Evolutionary conservation across 2,329 filamentous ascomycete genomes (phyloP).

Genomic region (Aureobasidium lini): DNA sequence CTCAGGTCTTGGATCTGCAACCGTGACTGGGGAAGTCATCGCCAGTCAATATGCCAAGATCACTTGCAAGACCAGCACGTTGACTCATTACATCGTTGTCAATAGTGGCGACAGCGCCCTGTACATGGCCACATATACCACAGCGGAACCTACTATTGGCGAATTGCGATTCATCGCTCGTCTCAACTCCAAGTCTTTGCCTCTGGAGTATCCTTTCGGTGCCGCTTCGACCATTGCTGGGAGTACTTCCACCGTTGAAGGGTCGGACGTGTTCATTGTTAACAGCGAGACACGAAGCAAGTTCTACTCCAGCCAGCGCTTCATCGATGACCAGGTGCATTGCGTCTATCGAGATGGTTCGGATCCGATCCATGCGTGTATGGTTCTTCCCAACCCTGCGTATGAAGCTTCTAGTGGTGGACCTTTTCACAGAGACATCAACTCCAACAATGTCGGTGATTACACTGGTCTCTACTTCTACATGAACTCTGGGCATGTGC

Average conservation of each 20-base stretch:
- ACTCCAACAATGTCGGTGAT: conserved; percentile 54
- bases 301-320: conserved; percentile 62
- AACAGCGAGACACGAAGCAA: conserved; percentile 58
- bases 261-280: conserved; percentile 46
- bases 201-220: conserved; percentile 31
- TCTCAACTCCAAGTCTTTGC: conserved; percentile 39
- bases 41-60: conserved; percentile 50
- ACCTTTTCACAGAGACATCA: conserved; percentile 56
- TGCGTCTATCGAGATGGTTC: conserved; percentile 48
- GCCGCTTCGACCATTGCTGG: conserved; percentile 48
- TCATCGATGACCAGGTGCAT: conserved; percentile 60
- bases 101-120: conserved; percentile 53
- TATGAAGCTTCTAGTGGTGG: conserved; percentile 59
- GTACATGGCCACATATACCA: conserved; percentile 52
- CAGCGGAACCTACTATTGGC: conserved; percentile 32
- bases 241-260: conserved; percentile 48
- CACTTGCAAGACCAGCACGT: conserved; percentile 51
- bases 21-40: conserved; percentile 39
- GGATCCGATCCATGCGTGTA: conserved; percentile 50
- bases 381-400: conserved; percentile 47
- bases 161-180: conserved; percentile 60
- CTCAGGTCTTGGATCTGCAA: conserved; percentile 51
- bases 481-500: conserved; percentile 59
- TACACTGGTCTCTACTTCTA: conserved; percentile 58
- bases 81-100: conserved; percentile 59